Base-by-base conservation (phyloP, 176 grass and related monocot species). In the Chloris gayana region DNA sequence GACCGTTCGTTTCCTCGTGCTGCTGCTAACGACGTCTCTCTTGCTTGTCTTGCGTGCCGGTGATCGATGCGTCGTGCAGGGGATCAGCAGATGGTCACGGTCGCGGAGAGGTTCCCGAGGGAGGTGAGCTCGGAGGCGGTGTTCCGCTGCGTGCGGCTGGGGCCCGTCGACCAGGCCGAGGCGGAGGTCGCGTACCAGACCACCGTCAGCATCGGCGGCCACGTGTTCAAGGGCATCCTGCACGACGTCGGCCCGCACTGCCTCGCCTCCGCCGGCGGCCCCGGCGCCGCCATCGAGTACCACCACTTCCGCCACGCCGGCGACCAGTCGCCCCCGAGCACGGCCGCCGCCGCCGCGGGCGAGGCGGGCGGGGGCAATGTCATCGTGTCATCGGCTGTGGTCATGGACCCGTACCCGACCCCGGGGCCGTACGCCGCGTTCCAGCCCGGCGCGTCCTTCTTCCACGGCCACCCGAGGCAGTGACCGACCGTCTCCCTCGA, bases 141-240 rank as follows among this genome's bases (percentile, higher is more conserved):
- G 69, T 98, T 98, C 83, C 92, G 96, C 2, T 98, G 90, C 70
- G 88, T 98, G 22, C 88, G 90, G 0, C 88, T 98, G 24, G 85
- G 96, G 0, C 78, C 90, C 14, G 61, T 98, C 9, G 96, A 98
- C 41, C 87, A 91, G 74, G 82, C 79, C 7, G 88, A 98, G 59
- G 85, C 81, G 26, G 96, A 98, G 80, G 89, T 91, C 9, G 96
- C 96, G 15, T 98, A 98, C 74, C 96, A 91, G 71, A 93, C 92
- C 37, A 75, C 90, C 7, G 90, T 98, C 69, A 89, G 82, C 76
- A 98, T 98, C 68, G 92, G 85, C 65, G 96, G 96, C 18, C 96
- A 95, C 62, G 84, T 98, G 18, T 98, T 98, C 90, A 95, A 93
- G 74, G 96, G 96, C 71, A 93, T 98, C 51, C 88, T 98, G 12